These are phyloP conservation scores for Ustilago shanxiensis DNA, from an alignment of 1,284 basidiomycete species.

Conservation along the genomic window DNA sequence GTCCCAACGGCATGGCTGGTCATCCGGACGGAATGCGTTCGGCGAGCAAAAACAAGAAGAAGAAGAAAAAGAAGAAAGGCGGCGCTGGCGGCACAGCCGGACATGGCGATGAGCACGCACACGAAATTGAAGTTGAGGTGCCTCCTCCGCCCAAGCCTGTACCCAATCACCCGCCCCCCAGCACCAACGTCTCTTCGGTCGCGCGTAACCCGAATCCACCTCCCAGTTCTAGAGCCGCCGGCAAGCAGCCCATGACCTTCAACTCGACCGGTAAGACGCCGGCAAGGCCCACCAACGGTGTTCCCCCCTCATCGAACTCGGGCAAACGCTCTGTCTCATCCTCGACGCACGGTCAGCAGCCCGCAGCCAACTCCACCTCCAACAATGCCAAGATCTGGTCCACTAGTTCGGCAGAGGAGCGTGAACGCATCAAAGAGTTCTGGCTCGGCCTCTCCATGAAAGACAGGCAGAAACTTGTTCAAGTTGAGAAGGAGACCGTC, in stretches of 20 bases:
- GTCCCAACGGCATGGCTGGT: constrained; percentile 24
- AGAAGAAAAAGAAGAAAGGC: constrained; percentile 73
- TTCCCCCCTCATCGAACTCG: constrained; percentile 70
- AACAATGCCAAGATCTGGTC: constrained; percentile 70
- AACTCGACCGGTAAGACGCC: constrained; percentile 56
- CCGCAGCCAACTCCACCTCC: constrained; percentile 20
- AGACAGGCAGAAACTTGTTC: constrained; percentile 88
- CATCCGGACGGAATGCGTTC: constrained; percentile 34
- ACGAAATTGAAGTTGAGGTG: constrained; percentile 68
- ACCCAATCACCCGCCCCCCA: constrained; percentile 62
- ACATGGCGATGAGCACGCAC: constrained; percentile 62
- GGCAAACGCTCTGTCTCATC: constrained; percentile 73
- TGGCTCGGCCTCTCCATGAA: constrained; percentile 91
- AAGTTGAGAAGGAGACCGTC: constrained; percentile 97
- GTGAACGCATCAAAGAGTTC: constrained; percentile 96
- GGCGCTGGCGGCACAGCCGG: constrained; percentile 68
- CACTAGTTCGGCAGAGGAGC: constrained; percentile 89
- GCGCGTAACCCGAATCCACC: constrained; percentile 64
- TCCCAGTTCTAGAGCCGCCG: constrained; percentile 79
- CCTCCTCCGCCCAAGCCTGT: constrained; percentile 67
- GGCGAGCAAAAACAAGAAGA: constrained; percentile 72
- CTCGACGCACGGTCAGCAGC: constrained; percentile 45
- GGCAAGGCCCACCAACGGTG: constrained; percentile 65
- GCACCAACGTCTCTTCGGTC: constrained; percentile 70
- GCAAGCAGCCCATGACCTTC: constrained; percentile 79